phyloP scores from a whole-genome alignment of 2,329 filamentous ascomycete species.

The Clonostachys rosea region DNA sequence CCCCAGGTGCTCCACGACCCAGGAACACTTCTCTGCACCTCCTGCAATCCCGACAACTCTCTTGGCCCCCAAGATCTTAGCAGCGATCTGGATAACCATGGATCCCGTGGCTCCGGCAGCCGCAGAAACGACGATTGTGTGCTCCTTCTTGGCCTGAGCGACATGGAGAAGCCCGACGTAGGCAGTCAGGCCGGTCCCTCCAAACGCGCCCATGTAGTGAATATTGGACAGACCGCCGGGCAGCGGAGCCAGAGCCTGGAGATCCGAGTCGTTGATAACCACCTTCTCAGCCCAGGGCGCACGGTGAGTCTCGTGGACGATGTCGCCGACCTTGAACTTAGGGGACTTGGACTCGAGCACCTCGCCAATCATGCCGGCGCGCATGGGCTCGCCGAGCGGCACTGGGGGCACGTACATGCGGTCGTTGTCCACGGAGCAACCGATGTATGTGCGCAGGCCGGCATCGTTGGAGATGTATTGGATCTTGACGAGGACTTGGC shows the following conservation, averaged over 20 bases:
- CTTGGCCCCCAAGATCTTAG: constrained; percentile 17
- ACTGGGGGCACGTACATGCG: constrained; percentile 19
- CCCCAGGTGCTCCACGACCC: constrained; percentile 29
- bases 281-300: constrained; percentile 18
- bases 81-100: constrained; percentile 20
- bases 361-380: constrained; percentile 18
- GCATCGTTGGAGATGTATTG: constrained; percentile 20
- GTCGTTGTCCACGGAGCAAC: constrained; percentile 16
- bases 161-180: constrained; percentile 15
- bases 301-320: constrained; percentile 19
- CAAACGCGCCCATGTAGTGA: constrained; percentile 19
- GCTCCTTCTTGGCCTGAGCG: constrained; percentile 15
- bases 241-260: constrained; percentile 13
- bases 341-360: constrained; percentile 15
- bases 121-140: constrained; percentile 18
- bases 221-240: constrained; percentile 13
- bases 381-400: constrained; percentile 17
- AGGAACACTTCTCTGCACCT: constrained; percentile 17
- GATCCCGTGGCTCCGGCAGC: constrained; percentile 18
- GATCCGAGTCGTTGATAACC: constrained; percentile 14
- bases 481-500: constrained; percentile 17
- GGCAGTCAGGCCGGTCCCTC: constrained; percentile 15
- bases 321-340: constrained; percentile 15
- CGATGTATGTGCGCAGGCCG: constrained; percentile 18
- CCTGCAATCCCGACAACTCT: constrained; percentile 19